Evolutionary conservation across 2,329 filamentous ascomycete species (phyloP), one percentile per base, ranked within the genome.

Genomic region (Aspergillus sp.): DNA sequence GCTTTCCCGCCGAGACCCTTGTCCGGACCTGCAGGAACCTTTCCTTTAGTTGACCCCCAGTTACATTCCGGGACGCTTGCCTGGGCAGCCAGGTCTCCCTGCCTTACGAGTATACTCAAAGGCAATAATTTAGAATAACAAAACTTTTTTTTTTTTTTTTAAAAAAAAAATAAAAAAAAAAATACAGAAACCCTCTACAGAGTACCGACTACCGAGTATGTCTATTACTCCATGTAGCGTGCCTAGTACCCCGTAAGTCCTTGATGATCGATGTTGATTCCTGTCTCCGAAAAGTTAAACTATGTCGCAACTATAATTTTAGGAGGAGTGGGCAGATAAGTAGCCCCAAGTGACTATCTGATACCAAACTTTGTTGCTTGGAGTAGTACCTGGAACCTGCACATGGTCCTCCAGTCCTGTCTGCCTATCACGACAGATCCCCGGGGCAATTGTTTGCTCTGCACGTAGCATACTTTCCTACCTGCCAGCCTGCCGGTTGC

Each of bases 21-120:
- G 54, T 53, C 49, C 54, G 64, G 63, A 66, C 64, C 64, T 66
- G 64, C 64, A 66, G 64, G 56, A 63, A 63, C 63, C 36, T 60
- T 60, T 51, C 56, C 59, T 36, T 65, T 63, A 63, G 61, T 39
- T 26, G 57, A 36, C 31, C 52, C 52, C 51, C 51, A 49, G 20
- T 49, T 52, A 36, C 49, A 49, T 57, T 39, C 55, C 55, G 31
- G 24, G 36, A n/a, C n/a, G 22, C 9, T 55, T 60, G 61, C 52
- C 56, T 60, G 58, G 58, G 57, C 63, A 55, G 53, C 58, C 26
- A 29, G 39, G 24, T 24, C 26, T 26, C 49, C 49, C 22, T 51
- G 24, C 49, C 49, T 24, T 51, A 29, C 24, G 24, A 24, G 24
- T 29, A 29, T 4, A 22, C 22, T 22, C 22, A 22, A 36, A 12